Evolutionary conservation across 306 rosid species (phyloP).

Genomic region (Dicorynia guianensis): DNA sequence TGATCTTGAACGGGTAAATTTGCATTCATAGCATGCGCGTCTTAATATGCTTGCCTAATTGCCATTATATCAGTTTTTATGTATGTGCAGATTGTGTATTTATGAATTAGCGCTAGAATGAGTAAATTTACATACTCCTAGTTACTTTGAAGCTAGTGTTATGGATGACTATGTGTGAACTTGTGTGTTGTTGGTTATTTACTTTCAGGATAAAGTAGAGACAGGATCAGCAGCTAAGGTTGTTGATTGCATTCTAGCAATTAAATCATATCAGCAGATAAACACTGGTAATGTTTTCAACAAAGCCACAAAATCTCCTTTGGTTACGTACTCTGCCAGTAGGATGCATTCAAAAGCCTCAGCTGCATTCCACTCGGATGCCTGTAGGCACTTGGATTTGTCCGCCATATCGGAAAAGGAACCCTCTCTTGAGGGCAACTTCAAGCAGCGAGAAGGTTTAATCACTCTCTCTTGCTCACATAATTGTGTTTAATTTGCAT

Average conservation of each 20-base stretch:
- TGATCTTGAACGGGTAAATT: conserved; percentile 84
- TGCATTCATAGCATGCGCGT: not conserved
- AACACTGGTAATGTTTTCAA: conserved; percentile 55
- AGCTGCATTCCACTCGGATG: conserved; percentile 56
- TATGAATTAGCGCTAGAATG: not conserved
- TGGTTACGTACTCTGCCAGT: conserved; percentile 55
- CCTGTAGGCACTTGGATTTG: conserved; percentile 81
- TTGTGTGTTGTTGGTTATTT: conserved; percentile 19
- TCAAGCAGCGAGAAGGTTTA: conserved; percentile 68
- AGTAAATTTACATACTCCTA: not conserved
- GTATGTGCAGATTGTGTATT: conserved; percentile 19
- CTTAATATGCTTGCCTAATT: conserved; percentile 1
- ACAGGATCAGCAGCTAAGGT: conserved; percentile 73
- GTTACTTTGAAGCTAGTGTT: not conserved
- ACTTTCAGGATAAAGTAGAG: conserved; percentile 76
- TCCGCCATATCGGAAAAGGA: conserved; percentile 55
- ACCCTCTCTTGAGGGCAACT: conserved; percentile 44
- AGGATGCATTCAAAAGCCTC: conserved; percentile 64
- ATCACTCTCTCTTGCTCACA: conserved; percentile 26
- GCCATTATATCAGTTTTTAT: conserved; percentile 1
- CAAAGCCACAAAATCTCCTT: conserved; percentile 74
- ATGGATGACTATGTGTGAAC: conserved; percentile 25
- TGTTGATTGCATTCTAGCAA: conserved; percentile 85
- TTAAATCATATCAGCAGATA: conserved; percentile 68
- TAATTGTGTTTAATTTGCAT: not conserved